These are phyloP conservation scores for Ogataea nonfermentans DNA, from an alignment of 805 yeast genomes.

Conservation along the genomic window DNA sequence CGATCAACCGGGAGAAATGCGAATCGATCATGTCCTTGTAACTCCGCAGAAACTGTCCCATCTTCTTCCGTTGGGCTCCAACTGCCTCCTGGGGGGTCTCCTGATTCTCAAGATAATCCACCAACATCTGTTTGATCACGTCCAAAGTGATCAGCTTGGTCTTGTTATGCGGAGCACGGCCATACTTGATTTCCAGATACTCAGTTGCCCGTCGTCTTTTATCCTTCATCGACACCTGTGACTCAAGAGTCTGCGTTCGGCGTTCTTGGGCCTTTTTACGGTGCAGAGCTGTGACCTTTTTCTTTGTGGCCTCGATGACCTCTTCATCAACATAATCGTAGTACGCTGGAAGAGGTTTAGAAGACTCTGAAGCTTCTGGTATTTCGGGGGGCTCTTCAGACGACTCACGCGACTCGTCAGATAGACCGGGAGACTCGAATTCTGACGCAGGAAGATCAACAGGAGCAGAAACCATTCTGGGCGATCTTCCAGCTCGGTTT, in stretches of 20 bases:
- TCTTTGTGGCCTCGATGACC: slow-evolving; percentile 6
- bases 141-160: slow-evolving; percentile 33
- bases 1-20: slow-evolving; percentile 35
- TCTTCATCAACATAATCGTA: slow-evolving; percentile 12
- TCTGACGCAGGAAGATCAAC: neutral
- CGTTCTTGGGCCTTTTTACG: slow-evolving; percentile 5
- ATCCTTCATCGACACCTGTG: slow-evolving; percentile 10
- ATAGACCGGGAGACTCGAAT: slow-evolving; percentile 1
- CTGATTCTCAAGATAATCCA: slow-evolving; percentile 28
- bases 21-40: slow-evolving; percentile 26
- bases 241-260: slow-evolving; percentile 1
- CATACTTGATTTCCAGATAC: slow-evolving; percentile 24
- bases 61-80: slow-evolving; percentile 18
- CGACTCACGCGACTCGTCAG: slow-evolving; percentile 7
- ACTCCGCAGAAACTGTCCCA: slow-evolving; percentile 20
- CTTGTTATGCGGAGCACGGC: slow-evolving; percentile 29
- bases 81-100: slow-evolving; percentile 14
- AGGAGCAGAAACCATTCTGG: no score
- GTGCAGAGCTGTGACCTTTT: slow-evolving; percentile 9
- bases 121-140: slow-evolving; percentile 32
- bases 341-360: slow-evolving; percentile 2
- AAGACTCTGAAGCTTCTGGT: slow-evolving; percentile 1
- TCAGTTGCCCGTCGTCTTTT: slow-evolving; percentile 11
- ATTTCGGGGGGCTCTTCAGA: neutral
- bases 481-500: neutral